Evolutionary conservation across 106 monocot species (phyloP).

Genomic region (Amphibolis antarctica): DNA sequence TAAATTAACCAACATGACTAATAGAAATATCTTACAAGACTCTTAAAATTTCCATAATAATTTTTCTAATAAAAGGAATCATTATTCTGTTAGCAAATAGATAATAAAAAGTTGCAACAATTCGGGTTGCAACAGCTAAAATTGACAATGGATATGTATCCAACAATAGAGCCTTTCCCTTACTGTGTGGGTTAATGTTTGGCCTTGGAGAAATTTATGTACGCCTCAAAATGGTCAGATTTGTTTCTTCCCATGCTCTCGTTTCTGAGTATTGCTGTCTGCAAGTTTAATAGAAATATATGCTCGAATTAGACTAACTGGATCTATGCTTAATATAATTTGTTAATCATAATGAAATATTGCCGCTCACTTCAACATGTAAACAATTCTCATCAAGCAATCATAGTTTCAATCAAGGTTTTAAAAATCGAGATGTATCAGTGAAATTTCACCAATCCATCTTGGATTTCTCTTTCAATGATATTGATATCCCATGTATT

Average conservation of each 20-base stretch:
- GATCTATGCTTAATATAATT: not conserved
- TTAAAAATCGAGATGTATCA: too few species aligned
- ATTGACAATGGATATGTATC: not conserved
- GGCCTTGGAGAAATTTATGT: conserved; percentile 21
- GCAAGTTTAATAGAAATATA: conserved; percentile 1
- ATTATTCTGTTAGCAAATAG: not conserved
- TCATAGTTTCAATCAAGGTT: too few species aligned
- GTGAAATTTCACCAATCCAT: too few species aligned
- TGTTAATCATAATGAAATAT: not conserved
- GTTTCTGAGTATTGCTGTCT: conserved; percentile 52
- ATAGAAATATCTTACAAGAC: too few species aligned
- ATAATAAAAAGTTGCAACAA: not conserved
- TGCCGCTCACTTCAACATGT: too few species aligned
- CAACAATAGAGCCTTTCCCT: not conserved
- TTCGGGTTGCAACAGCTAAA: not conserved
- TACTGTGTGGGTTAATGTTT: not conserved
- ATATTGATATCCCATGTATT: too few species aligned
- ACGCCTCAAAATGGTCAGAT: conserved; percentile 37
- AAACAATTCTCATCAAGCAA: too few species aligned
- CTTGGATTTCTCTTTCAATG: too few species aligned
- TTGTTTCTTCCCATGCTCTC: conserved; percentile 3
- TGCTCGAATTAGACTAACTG: not conserved
- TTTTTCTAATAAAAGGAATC: too few species aligned
- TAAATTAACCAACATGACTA: too few species aligned
- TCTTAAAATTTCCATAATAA: too few species aligned